Percentiles rank a stretch among this genome's conserved stretches.
Conservation (phyloP, 352 stramenopile genomes). For the Pythium myriotylum region DNA sequence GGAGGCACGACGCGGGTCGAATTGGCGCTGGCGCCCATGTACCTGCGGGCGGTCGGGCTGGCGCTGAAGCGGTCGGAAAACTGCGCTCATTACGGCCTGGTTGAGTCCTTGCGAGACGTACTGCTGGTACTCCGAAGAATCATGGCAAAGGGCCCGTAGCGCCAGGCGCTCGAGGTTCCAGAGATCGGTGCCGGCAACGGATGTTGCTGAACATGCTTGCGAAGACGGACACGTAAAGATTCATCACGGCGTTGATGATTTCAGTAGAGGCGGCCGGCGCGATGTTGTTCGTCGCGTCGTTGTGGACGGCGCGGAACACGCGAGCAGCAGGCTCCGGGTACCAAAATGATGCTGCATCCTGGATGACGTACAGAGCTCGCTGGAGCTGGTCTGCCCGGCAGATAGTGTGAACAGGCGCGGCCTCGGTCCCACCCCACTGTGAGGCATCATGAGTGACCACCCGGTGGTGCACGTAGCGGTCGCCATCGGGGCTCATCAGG, state of each 20-base stretch:
- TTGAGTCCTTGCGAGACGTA: background rate
- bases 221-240: slow-evolving; percentile 7
- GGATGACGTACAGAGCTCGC: slow-evolving; percentile 5
- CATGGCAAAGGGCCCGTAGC: background rate
- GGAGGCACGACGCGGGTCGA: too few relatives aligned
- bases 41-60: too few relatives aligned
- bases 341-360: slow-evolving; percentile 9
- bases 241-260: slow-evolving; percentile 1
- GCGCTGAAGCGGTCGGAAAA: too few relatives aligned
- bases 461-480: too few relatives aligned
- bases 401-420: background rate
- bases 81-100: slow-evolving; percentile 3
- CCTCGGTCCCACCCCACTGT: slow-evolving; percentile 12
- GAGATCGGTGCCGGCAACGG: background rate
- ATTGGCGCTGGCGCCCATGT: too few relatives aligned
- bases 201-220: slow-evolving; percentile 1
- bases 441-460: slow-evolving; percentile 5
- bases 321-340: slow-evolving; percentile 2
- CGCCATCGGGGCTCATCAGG: too few relatives aligned
- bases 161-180: background rate
- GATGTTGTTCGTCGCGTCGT: background rate
- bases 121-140: slow-evolving; percentile 8
- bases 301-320: slow-evolving; percentile 1
- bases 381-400: background rate
- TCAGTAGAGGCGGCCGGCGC: background rate